phyloP scores from a whole-genome alignment of 2,329 filamentous ascomycete species.

The Tolypocladium tropicale region DNA sequence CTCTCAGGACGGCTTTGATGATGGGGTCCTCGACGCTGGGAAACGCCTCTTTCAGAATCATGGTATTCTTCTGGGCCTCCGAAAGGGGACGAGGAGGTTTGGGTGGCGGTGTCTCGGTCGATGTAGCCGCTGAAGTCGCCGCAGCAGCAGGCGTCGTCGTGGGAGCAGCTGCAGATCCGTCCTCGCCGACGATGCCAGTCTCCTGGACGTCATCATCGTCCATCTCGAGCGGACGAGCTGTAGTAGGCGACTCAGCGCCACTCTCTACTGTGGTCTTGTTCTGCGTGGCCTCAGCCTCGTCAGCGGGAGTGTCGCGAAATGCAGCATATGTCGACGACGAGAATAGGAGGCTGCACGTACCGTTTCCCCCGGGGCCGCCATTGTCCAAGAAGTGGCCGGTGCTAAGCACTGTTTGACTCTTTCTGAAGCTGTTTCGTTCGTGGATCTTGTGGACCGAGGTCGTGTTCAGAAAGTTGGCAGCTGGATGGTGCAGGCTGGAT shows the following conservation, averaged over 20 bases:
- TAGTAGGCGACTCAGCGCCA: constrained; percentile 55
- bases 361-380: constrained; percentile 33
- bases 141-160: constrained; percentile 19
- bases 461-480: background rate
- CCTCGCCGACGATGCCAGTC: constrained; percentile 36
- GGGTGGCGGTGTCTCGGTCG: constrained; percentile 44
- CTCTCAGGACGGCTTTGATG: constrained; percentile 77
- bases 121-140: constrained; percentile 8
- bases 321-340: constrained; percentile 4
- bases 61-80: constrained; percentile 74
- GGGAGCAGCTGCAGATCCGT: constrained; percentile 19
- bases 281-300: constrained; percentile 18
- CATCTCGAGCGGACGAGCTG: constrained; percentile 53
- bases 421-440: background rate
- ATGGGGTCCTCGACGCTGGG: constrained; percentile 71
- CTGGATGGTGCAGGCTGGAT: background rate
- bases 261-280: constrained; percentile 31
- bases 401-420: background rate
- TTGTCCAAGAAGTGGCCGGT: constrained; percentile 11
- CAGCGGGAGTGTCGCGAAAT: constrained; percentile 8
- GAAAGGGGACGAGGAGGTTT: constrained; percentile 80
- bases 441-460: background rate
- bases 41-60: constrained; percentile 88
- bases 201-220: constrained; percentile 63
- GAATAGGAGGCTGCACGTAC: constrained; percentile 23